These are phyloP conservation scores for Gomphus bonarii DNA, from an alignment of 1,284 basidiomycete species.

Conservation along the genomic window DNA sequence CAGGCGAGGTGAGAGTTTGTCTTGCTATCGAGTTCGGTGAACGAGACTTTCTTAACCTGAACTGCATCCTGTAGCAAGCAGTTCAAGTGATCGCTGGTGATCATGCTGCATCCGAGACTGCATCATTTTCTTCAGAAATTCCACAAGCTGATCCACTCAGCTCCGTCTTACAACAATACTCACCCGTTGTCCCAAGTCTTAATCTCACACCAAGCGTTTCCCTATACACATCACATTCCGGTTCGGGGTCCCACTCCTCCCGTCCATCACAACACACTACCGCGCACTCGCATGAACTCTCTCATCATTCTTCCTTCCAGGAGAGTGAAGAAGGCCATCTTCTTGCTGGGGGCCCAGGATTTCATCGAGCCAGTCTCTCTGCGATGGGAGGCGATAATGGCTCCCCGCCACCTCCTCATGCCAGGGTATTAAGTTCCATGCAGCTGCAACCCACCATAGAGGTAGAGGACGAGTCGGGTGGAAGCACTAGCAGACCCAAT, in stretches of 20 bases:
- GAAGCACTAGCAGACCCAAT: neutral
- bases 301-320: neutral
- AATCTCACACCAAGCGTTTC: conserved; percentile 6
- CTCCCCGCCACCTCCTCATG: neutral
- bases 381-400: neutral
- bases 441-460: neutral
- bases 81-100: neutral
- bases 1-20: neutral
- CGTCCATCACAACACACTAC: conserved; percentile 1
- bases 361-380: conserved; percentile 1
- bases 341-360: neutral
- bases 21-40: neutral
- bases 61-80: neutral
- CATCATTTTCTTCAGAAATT: neutral
- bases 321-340: neutral
- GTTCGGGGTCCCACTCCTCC: conserved; percentile 5
- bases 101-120: neutral
- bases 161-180: neutral
- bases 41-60: neutral
- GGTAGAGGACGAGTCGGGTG: neutral
- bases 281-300: neutral
- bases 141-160: neutral
- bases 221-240: neutral
- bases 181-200: neutral
- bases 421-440: neutral